Base-by-base conservation (phyloP, 257 asterid species). In the Petunia axillaris region DNA sequence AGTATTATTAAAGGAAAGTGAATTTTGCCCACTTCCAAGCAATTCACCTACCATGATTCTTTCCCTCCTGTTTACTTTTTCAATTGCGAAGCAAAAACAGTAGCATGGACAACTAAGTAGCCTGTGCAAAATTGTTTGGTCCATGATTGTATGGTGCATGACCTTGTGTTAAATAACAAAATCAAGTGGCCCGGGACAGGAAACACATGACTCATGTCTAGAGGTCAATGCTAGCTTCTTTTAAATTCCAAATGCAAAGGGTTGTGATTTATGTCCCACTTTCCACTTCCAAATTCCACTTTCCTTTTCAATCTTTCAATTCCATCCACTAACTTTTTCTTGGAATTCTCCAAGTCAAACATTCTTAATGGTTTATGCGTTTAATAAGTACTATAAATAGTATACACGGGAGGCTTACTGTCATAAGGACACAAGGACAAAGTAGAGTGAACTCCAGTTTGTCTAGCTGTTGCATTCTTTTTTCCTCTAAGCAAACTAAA, bases 311-410 rank as follows among this genome's bases (percentile, higher is more conserved):
- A 73, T 81, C 15, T 64, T 82, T 81, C 73, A 79, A 48, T 79
- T 82, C 63, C 89, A 70, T 80, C 97, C 94, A 89, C 90, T 80
- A 75, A 64, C 75, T 81, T 46, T 53, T 70, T 37, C 84, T 70
- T 46, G 81, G 85, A 86, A 80, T 66, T 84, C 88, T 39, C 83
- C 35, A 82, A 89, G 91, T 91, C 94, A 89, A 93, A 89, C 66
- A 81, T 81, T 73, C 78, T 73, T 73, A 15, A 50, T 50, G 44
- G 78, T 0, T 6, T 39, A 36, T 73, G 46, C 78, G 50, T 48
- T 10, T 50, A 52, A 10, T 52, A 13, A 50, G 7, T 50, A 50
- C 63, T 73, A 73, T 50, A 73, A 50, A 50, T 50, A 50, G 78
- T 36, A 50, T 73, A 2, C 78, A 50, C 6, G 48, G 46, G 46